These are phyloP conservation scores for Diplogelasinospora grovesii DNA, from an alignment of 495 filamentous ascomycete genomes.

Conservation along the genomic window DNA sequence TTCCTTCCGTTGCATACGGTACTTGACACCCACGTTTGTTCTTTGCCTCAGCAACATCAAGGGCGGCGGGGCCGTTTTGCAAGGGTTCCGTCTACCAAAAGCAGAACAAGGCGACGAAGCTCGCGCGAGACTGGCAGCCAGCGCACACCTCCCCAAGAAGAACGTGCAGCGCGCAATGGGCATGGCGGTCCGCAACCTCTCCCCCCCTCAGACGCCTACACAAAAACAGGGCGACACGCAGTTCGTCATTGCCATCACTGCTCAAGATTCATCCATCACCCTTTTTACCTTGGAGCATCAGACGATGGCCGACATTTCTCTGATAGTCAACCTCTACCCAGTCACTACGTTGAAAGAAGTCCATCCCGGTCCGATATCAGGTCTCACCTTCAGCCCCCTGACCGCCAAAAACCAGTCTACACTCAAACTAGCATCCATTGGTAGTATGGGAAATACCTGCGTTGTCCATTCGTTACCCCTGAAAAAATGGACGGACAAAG, in stretches of 20 bases:
- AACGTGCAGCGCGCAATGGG: slow-evolving; percentile 51
- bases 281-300: slow-evolving; percentile 65
- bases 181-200: slow-evolving; percentile 65
- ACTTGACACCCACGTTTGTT: slow-evolving; percentile 68
- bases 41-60: slow-evolving; percentile 53
- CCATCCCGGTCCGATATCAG: slow-evolving; percentile 81
- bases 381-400: slow-evolving; percentile 62
- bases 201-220: slow-evolving; percentile 38
- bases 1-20: slow-evolving; percentile 63
- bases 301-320: slow-evolving; percentile 36
- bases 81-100: slow-evolving; percentile 43
- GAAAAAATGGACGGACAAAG: slow-evolving; percentile 37
- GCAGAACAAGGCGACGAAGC: slow-evolving; percentile 24
- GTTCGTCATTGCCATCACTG: slow-evolving; percentile 73
- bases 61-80: slow-evolving; percentile 41
- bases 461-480: slow-evolving; percentile 82
- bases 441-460: slow-evolving; percentile 73
- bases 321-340: slow-evolving; percentile 48
- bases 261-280: slow-evolving; percentile 73
- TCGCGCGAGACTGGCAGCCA: slow-evolving; percentile 36
- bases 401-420: slow-evolving; percentile 21
- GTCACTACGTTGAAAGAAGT: slow-evolving; percentile 64
- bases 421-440: slow-evolving; percentile 74
- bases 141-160: slow-evolving; percentile 35
- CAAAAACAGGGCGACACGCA: slow-evolving; percentile 54